phyloP scores from a whole-genome alignment of 2,329 filamentous ascomycete genomes.

The Penicillium hordei region DNA sequence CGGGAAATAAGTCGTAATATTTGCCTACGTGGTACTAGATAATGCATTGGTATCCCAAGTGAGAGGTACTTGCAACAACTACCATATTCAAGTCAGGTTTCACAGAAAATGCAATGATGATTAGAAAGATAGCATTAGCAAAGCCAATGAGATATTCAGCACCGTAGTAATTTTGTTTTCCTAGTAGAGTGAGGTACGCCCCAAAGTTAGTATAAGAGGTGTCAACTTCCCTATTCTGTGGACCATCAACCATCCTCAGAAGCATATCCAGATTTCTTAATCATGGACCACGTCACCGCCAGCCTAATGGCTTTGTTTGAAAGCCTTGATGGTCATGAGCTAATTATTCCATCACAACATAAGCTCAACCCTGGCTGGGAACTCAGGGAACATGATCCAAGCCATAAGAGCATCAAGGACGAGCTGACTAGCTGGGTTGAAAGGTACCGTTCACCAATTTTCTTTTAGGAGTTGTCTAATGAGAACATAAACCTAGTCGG shows the following conservation, averaged over 20 bases:
- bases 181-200: not conserved
- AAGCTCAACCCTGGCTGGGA: not conserved
- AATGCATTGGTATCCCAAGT: too few relatives aligned
- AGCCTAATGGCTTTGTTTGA: not conserved
- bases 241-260: not conserved
- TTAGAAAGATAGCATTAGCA: too few relatives aligned
- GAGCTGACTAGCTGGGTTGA: not conserved
- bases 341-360: not conserved
- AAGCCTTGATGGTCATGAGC: not conserved
- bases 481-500: not conserved
- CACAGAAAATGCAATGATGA: too few relatives aligned
- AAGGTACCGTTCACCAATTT: not conserved
- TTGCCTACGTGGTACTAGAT: too few relatives aligned
- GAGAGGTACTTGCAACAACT: too few relatives aligned
- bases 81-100: too few relatives aligned
- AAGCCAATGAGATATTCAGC: not conserved
- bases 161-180: not conserved
- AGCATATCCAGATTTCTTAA: not conserved
- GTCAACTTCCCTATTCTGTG: not conserved
- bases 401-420: not conserved
- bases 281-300: not conserved
- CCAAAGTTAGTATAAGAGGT: not conserved
- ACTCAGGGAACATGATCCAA: not conserved
- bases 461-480: not conserved
- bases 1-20: too few relatives aligned